A percentile compares a stretch with the other conserved stretches of the same genome.
Evolutionary conservation across 805 yeast species (phyloP).

Genomic region (Candida golubevii): DNA sequence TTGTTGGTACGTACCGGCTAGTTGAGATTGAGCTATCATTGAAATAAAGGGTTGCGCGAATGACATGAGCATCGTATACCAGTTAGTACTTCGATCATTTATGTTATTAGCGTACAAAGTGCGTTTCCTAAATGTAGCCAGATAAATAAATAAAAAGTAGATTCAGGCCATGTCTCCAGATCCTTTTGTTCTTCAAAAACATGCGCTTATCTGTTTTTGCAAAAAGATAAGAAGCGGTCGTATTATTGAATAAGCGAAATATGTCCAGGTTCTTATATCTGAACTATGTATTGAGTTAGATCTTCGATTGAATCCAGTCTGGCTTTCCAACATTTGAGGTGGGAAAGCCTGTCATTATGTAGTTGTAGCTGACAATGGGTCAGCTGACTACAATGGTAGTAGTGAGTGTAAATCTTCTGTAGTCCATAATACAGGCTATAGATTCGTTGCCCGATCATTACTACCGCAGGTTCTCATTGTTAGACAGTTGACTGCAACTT

Average conservation of each 20-base stretch:
- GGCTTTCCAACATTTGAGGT: no score
- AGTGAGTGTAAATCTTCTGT: no score
- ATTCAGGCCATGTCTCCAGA: neutral
- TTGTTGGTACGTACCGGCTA: neutral
- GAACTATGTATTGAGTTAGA: no score
- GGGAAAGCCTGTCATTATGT: no score
- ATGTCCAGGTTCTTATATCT: no score
- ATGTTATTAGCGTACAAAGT: conserved; percentile 14
- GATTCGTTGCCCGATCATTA: no score
- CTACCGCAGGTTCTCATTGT: no score
- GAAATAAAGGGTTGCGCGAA: conserved; percentile 57
- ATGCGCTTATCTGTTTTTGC: neutral
- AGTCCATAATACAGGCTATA: no score
- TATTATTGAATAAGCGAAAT: neutral
- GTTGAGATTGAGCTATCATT: conserved; percentile 13
- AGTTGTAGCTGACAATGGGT: no score
- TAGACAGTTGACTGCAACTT: no score
- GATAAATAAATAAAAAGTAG: neutral
- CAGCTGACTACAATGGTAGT: no score
- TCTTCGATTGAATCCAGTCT: no score
- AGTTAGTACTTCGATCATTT: conserved; percentile 50
- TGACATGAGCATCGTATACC: conserved; percentile 78
- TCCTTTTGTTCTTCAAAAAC: neutral
- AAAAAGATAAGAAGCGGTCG: neutral
- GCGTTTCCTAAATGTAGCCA: neutral